A percentile compares a stretch with the other conserved stretches of the same genome.
These are phyloP conservation scores for Neofusicoccum kwambonambiense DNA, from an alignment of 2,329 filamentous ascomycete species.

Conservation along the genomic window DNA sequence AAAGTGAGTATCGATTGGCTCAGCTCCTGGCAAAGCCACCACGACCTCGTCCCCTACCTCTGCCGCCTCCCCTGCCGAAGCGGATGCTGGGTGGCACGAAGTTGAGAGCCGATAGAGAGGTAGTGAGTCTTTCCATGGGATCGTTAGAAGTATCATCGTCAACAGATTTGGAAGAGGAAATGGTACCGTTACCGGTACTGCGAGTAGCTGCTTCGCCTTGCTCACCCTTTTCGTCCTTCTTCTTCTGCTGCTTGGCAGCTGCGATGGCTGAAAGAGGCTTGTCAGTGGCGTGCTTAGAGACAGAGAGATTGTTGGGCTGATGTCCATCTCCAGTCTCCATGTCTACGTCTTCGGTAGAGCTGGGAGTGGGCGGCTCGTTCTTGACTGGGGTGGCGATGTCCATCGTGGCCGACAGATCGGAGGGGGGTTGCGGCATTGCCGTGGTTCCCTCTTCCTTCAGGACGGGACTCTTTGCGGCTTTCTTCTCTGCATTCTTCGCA, in stretches of 20 bases:
- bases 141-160: conserved; percentile 36
- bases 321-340: not conserved
- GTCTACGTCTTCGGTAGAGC: not conserved
- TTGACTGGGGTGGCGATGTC: not conserved
- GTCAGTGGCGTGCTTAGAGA: not conserved
- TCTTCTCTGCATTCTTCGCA: not conserved
- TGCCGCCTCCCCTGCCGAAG: conserved; percentile 55
- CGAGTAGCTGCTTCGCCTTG: not conserved
- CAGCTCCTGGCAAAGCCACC: conserved; percentile 7
- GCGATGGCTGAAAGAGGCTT: not conserved
- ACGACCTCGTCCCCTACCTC: not conserved
- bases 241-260: not conserved
- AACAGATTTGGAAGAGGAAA: conserved; percentile 6
- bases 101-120: conserved; percentile 68
- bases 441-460: not conserved
- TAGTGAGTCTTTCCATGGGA: conserved; percentile 62
- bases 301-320: not conserved
- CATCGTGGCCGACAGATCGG: not conserved
- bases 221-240: not conserved
- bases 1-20: not conserved
- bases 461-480: not conserved
- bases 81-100: conserved; percentile 68
- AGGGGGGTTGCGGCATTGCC: not conserved
- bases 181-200: conserved; percentile 3
- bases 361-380: not conserved